Evolutionary conservation across 1,284 basidiomycete species (phyloP), one percentile per base, ranked within the genome.

Genomic region (Ceratobasidium theobromae): DNA sequence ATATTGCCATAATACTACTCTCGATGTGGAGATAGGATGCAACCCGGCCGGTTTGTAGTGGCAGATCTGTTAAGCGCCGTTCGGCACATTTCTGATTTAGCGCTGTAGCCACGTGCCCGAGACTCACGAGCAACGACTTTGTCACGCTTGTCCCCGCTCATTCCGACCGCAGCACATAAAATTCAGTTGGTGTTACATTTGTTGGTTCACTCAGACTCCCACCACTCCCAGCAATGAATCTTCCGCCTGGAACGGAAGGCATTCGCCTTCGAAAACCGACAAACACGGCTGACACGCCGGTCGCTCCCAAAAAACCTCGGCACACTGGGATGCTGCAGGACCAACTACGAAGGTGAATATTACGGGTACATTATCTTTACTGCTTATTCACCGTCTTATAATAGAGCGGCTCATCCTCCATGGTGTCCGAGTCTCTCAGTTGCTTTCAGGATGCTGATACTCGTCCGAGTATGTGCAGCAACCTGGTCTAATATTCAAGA

Each of bases 401-500:
- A 28, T 25, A 89, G 88, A 73, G 75, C 86, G 35, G 83, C 86
- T 69, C 84, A 84, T 49, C 83, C 82, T 65, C 91, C 92, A 80
- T 94, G 92, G 87, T 83, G 84, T 64, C 94, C 95, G 35, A 84
- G 85, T 67, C 88, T 95, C 71, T 88, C 87, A 18, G 79, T 91
- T 11, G 94, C 94, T 6, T 80, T 98, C 69, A 85, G 95, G 52
- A 83, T 96, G 48, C 76, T 98, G 45, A 78, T 97, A 53, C 83
- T 98, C 43, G 76, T 95, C 18, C 85, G 96, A 27, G 83, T 95
- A 48, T 80, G 85, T n/a, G 88, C 85, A 2, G 96, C 95, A 2
- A 96, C 98, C 92, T 98, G 95, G 74, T 86, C 89, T n/a, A 91
- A 94, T 71, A 92, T 98, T 68, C 84, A 89, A 70, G 97, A 99